Percentiles rank a stretch among this genome's conserved stretches.
phyloP scores from a whole-genome alignment of 1,284 basidiomycete species.

The Chalciporus sp. region DNA sequence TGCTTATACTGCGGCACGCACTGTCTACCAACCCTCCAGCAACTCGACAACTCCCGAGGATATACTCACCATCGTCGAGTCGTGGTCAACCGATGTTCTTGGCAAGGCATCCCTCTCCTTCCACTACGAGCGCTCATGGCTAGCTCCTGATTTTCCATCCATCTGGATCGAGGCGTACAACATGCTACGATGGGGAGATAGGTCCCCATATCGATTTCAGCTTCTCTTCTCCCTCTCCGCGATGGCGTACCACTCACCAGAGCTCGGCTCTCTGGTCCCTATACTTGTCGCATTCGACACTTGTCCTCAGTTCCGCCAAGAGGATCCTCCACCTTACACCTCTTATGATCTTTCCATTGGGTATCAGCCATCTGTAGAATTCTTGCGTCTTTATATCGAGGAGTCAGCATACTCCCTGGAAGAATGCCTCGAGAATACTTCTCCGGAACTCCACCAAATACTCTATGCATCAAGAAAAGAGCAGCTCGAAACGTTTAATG shows the following conservation, averaged over 20 bases:
- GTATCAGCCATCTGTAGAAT: not conserved
- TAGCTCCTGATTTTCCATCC: conserved; percentile 15
- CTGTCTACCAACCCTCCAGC: conserved; percentile 7
- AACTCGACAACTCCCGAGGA: not conserved
- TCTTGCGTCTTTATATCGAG: too few relatives aligned
- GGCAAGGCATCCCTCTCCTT: conserved; percentile 13
- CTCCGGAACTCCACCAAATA: too few relatives aligned
- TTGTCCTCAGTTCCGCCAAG: conserved; percentile 11
- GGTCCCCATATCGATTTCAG: conserved; percentile 21
- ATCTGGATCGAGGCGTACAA: conserved; percentile 38
- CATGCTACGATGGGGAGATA: conserved; percentile 20
- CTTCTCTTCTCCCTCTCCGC: conserved; percentile 37
- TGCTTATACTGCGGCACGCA: conserved; percentile 16
- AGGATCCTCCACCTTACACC: conserved; percentile 15
- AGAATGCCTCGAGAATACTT: too few relatives aligned
- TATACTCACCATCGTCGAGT: conserved; percentile 14
- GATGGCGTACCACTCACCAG: conserved; percentile 30
- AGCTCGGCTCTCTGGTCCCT: conserved; percentile 20
- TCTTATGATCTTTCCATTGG: conserved; percentile 19
- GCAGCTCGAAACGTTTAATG: conserved; percentile 8
- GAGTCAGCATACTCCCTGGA: too few relatives aligned
- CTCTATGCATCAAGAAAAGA: not conserved
- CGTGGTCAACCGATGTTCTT: conserved; percentile 6
- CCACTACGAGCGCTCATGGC: conserved; percentile 24
- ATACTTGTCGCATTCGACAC: conserved; percentile 36